phyloP scores from a whole-genome alignment of 2,329 filamentous ascomycete species.

The Colletotrichum euphorbiae region DNA sequence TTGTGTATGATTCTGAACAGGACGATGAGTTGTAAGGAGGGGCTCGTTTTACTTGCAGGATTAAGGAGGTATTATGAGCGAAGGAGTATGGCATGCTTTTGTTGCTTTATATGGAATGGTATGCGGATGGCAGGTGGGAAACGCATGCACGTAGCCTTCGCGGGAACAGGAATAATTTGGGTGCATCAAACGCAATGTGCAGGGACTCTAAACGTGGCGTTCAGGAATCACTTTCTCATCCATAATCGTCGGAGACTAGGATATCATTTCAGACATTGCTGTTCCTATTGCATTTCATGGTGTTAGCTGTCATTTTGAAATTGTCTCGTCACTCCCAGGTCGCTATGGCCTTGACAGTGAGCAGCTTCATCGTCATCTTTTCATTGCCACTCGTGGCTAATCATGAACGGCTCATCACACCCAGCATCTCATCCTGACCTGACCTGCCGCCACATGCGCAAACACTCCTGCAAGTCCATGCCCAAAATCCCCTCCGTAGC shows the following conservation, averaged over 20 bases:
- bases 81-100: conserved; percentile 15
- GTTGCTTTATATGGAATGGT: not conserved
- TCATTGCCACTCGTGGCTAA: too few species aligned
- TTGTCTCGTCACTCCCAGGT: not conserved
- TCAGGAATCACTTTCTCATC: too few species aligned
- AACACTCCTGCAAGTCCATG: conserved; percentile 66
- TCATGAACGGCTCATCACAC: too few species aligned
- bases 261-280: too few species aligned
- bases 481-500: conserved; percentile 61
- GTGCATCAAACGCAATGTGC: too few species aligned
- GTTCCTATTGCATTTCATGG: not conserved
- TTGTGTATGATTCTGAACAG: conserved; percentile 39
- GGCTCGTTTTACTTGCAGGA: not conserved
- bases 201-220: too few species aligned
- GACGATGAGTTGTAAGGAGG: conserved; percentile 28
- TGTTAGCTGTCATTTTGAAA: not conserved
- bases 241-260: too few species aligned
- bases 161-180: not conserved
- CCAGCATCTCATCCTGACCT: conserved; percentile 55
- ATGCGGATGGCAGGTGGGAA: not conserved
- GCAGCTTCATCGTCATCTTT: too few species aligned
- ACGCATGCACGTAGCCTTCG: not conserved
- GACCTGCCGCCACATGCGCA: conserved; percentile 65
- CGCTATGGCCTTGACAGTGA: not conserved
- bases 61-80: not conserved